Percentiles rank a stretch among this genome's conserved stretches.
phyloP scores from a whole-genome alignment of 1,284 basidiomycete species.

The Sphagnurus paluster region DNA sequence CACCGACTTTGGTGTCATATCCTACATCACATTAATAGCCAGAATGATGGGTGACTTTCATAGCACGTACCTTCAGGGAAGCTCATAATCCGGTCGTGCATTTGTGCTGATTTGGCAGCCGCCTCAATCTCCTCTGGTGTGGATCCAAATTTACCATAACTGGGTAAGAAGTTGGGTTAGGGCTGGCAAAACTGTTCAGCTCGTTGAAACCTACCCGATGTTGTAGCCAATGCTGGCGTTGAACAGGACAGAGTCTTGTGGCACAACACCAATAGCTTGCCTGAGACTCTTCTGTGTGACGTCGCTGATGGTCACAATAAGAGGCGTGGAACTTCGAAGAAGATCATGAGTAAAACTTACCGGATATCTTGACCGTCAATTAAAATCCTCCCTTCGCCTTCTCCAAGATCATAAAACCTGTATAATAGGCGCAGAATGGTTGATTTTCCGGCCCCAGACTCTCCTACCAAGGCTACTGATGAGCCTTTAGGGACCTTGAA shows the following conservation, averaged over 20 bases:
- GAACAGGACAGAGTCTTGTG: slow-evolving; percentile 83
- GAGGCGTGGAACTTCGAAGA: background rate
- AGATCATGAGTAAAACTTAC: slow-evolving; percentile 23
- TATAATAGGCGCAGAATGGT: slow-evolving; percentile 84
- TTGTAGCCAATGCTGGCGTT: slow-evolving; percentile 80
- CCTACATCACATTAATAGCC: slow-evolving; percentile 26
- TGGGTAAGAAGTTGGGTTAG: slow-evolving; percentile 23
- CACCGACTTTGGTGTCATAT: slow-evolving; percentile 70
- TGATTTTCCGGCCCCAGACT: slow-evolving; percentile 80
- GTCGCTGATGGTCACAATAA: slow-evolving; percentile 41
- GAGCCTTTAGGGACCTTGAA: slow-evolving; percentile 83
- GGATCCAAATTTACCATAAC: slow-evolving; percentile 72
- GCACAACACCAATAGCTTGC: slow-evolving; percentile 80
- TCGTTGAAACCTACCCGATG: slow-evolving; percentile 52
- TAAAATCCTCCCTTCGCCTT: slow-evolving; percentile 70
- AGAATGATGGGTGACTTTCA: background rate
- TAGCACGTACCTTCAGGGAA: slow-evolving; percentile 68
- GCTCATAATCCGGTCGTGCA: slow-evolving; percentile 75
- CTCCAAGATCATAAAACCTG: slow-evolving; percentile 85
- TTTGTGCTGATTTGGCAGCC: slow-evolving; percentile 76
- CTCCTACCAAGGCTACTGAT: slow-evolving; percentile 82
- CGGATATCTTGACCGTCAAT: slow-evolving; percentile 86
- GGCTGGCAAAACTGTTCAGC: background rate
- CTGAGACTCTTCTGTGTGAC: slow-evolving; percentile 81
- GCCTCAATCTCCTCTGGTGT: slow-evolving; percentile 68